A percentile compares a stretch with the other conserved stretches of the same genome.
Evolutionary conservation across 768 basidiomycete genomes (phyloP).

Genomic region (Pleurotus tuber-regium): DNA sequence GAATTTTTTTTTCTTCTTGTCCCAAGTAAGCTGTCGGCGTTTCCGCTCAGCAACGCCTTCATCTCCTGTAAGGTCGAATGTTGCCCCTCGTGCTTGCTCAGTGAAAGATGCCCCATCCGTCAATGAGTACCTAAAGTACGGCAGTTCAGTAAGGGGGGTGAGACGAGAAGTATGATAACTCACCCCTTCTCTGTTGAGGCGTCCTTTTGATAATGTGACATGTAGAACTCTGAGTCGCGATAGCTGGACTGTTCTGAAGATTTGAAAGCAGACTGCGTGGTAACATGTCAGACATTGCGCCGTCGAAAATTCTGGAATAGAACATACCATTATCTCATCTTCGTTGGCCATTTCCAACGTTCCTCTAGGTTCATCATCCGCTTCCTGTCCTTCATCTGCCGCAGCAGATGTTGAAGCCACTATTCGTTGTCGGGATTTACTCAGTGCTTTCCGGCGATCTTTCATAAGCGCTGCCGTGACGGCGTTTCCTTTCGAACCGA

Average conservation of each 20-base stretch:
- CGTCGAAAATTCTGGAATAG: slow-evolving; percentile 10
- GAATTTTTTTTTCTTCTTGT: slow-evolving; percentile 95
- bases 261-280: slow-evolving; percentile 57
- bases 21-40: slow-evolving; percentile 79
- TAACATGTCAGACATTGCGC: slow-evolving; percentile 4
- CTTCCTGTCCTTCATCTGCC: slow-evolving; percentile 30
- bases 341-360: slow-evolving; percentile 74
- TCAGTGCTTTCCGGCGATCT: slow-evolving; percentile 75
- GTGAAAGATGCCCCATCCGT: slow-evolving; percentile 85
- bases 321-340: slow-evolving; percentile 66
- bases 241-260: slow-evolving; percentile 50
- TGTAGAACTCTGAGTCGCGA: slow-evolving; percentile 84
- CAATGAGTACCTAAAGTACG: slow-evolving; percentile 71
- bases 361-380: slow-evolving; percentile 30
- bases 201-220: slow-evolving; percentile 89
- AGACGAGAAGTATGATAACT: slow-evolving; percentile 18
- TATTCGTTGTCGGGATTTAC: slow-evolving; percentile 53
- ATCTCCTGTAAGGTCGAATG: slow-evolving; percentile 84
- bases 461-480: slow-evolving; percentile 80
- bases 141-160: slow-evolving; percentile 3
- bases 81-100: slow-evolving; percentile 74
- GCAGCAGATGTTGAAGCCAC: slow-evolving; percentile 29
- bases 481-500: slow-evolving; percentile 68
- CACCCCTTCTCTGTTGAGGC: slow-evolving; percentile 89
- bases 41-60: slow-evolving; percentile 60